Conservation (phyloP, 2,329 filamentous ascomycete genomes). For the Conoideocrella luteorostrata region DNA sequence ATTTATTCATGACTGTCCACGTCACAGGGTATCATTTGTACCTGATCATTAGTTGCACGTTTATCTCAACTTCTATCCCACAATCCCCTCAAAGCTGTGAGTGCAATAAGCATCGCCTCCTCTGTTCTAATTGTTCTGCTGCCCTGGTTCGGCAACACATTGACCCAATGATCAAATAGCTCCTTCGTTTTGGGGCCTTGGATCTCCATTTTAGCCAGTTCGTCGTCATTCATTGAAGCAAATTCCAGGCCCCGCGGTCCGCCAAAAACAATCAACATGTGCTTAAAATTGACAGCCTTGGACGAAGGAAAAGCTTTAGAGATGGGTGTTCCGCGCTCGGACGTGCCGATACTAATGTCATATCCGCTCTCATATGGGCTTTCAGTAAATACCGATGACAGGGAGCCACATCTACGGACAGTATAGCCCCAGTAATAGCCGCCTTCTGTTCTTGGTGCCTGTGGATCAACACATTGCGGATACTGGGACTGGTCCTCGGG, state of each 20-base stretch:
- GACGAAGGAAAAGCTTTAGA: slow-evolving; percentile 38
- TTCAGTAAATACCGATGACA: slow-evolving; percentile 73
- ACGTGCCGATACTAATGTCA: slow-evolving; percentile 76
- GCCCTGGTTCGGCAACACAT: slow-evolving; percentile 73
- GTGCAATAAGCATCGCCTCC: slow-evolving; percentile 71
- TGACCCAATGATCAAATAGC: slow-evolving; percentile 79
- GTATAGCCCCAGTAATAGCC: slow-evolving; percentile 86
- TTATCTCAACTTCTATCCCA: slow-evolving; percentile 34
- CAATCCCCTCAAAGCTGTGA: slow-evolving; percentile 59
- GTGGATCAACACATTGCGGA: slow-evolving; percentile 58
- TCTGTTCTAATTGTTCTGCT: slow-evolving; percentile 79
- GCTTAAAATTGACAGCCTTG: slow-evolving; percentile 50
- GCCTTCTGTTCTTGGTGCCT: slow-evolving; percentile 62
- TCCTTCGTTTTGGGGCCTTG: slow-evolving; percentile 57
- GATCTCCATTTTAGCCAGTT: slow-evolving; percentile 55
- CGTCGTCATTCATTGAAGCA: slow-evolving; percentile 56
- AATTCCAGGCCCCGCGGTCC: slow-evolving; percentile 74
- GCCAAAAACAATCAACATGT: slow-evolving; percentile 73
- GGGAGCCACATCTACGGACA: slow-evolving; percentile 57
- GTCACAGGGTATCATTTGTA: slow-evolving; percentile 7
- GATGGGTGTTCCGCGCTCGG: slow-evolving; percentile 60
- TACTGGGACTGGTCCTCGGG: slow-evolving; percentile 37
- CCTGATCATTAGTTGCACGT: background rate
- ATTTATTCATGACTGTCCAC: no score
- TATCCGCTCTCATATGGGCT: slow-evolving; percentile 70